phyloP scores from a whole-genome alignment of 2,329 filamentous ascomycete species.

The Exophiala xenobiotica region DNA sequence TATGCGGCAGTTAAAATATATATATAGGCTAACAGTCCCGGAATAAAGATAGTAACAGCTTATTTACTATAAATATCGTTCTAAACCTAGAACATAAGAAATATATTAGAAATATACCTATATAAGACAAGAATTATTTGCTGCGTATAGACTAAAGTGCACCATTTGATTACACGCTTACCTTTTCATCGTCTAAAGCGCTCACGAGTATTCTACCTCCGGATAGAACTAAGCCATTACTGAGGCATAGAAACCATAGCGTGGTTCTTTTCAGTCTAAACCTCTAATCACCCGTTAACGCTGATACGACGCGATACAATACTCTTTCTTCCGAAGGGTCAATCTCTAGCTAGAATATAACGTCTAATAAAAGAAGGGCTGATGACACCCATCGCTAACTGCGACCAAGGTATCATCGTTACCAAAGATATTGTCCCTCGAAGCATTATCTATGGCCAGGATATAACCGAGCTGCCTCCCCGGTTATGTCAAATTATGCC shows the following conservation, averaged over 20 bases:
- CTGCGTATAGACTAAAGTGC: not conserved
- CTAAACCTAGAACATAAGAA: not conserved
- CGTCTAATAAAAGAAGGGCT: not conserved
- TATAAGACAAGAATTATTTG: not conserved
- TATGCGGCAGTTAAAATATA: not conserved
- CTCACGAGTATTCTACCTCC: not conserved
- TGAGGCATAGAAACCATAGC: not conserved
- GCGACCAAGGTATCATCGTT: not conserved
- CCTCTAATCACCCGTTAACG: not conserved
- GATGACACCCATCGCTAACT: constrained; percentile 1
- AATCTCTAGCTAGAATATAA: not conserved
- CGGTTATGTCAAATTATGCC: not conserved
- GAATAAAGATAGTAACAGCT: constrained; percentile 1
- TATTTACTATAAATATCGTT: not conserved
- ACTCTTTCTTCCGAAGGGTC: too few relatives aligned
- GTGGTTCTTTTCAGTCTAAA: not conserved
- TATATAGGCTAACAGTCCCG: not conserved
- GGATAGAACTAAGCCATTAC: not conserved
- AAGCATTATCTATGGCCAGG: not conserved
- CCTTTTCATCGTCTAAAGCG: not conserved
- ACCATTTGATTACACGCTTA: not conserved
- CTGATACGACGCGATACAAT: too few relatives aligned
- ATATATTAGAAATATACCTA: not conserved
- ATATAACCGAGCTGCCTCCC: not conserved
- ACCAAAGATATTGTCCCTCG: not conserved